These are phyloP conservation scores for Venturia asperata DNA, from an alignment of 2,329 filamentous ascomycete genomes.

Conservation along the genomic window DNA sequence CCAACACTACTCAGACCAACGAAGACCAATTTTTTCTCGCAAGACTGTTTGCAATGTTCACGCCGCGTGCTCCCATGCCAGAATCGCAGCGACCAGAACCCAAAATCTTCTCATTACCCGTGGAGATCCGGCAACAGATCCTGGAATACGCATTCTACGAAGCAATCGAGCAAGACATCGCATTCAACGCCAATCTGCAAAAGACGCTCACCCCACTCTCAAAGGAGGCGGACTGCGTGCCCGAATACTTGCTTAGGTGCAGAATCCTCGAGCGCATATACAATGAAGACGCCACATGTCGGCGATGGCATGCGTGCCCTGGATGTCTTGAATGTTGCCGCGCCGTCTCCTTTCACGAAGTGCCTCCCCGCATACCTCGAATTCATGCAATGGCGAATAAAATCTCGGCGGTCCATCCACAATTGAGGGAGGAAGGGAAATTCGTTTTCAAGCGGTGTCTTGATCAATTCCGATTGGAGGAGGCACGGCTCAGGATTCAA, in stretches of 20 bases:
- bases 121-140: background rate
- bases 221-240: background rate
- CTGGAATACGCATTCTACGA: background rate
- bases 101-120: background rate
- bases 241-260: background rate
- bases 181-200: conserved; percentile 2
- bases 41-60: background rate
- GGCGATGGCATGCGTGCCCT: background rate
- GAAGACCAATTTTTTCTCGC: no score
- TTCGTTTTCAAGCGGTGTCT: background rate
- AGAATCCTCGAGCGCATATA: background rate
- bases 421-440: conserved; percentile 1
- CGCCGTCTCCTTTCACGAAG: background rate
- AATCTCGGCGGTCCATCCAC: background rate
- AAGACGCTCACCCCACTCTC: background rate
- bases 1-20: background rate
- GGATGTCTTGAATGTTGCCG: background rate
- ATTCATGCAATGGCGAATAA: conserved; percentile 5
- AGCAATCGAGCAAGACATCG: conserved; percentile 3
- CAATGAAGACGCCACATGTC: background rate
- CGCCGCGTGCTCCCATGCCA: background rate
- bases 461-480: background rate
- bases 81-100: background rate
- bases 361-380: background rate
- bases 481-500: background rate